Evolutionary conservation across 306 rosid species (phyloP).

Genomic region (Corylus heterophylla): DNA sequence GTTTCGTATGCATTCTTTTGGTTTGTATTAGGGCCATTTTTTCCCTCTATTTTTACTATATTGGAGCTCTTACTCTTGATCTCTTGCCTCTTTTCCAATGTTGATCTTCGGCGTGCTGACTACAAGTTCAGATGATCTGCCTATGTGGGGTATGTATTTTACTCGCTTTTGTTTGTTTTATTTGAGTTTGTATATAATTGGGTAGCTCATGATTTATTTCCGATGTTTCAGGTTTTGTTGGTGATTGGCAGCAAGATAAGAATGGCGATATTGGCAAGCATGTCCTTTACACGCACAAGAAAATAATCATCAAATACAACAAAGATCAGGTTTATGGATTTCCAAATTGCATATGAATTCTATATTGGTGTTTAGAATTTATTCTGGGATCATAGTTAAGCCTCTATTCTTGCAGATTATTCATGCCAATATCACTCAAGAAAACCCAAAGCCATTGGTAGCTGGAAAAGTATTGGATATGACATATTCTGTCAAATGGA

Average conservation of each 20-base stretch:
- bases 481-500: constrained; percentile 92
- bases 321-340: constrained; percentile 81
- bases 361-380: constrained; percentile 22
- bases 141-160: constrained; percentile 84
- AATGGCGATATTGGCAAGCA: constrained; percentile 79
- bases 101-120: constrained; percentile 44
- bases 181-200: constrained; percentile 25
- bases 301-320: constrained; percentile 66
- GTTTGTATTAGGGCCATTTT: not conserved
- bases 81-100: constrained; percentile 27
- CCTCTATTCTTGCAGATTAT: constrained; percentile 61
- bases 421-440: constrained; percentile 91
- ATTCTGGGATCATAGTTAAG: constrained; percentile 24
- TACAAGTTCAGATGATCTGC: constrained; percentile 86
- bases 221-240: constrained; percentile 77
- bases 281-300: constrained; percentile 85
- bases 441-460: constrained; percentile 72
- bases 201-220: constrained; percentile 21
- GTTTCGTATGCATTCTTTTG: not conserved
- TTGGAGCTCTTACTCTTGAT: constrained; percentile 39
- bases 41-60: constrained; percentile 6
- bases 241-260: constrained; percentile 80
- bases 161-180: constrained; percentile 22
- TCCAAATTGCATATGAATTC: constrained; percentile 24
- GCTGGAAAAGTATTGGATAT: constrained; percentile 65